Evolutionary conservation across 225 moss, liverwort and hornwort species (phyloP).

Genomic region (Marchantia polymorpha): DNA sequence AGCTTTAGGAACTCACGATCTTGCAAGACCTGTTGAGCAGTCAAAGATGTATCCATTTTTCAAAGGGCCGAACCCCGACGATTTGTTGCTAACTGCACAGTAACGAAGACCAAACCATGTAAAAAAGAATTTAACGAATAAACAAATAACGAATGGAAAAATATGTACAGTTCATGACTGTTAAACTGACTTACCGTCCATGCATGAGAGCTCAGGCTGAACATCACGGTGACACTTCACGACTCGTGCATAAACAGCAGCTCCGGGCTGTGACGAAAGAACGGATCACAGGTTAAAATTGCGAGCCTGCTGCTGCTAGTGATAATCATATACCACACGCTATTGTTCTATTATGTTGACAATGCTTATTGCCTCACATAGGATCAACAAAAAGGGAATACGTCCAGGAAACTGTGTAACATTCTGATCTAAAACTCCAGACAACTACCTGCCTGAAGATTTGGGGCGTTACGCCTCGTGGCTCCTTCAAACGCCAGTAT

Average conservation of each 20-base stretch:
- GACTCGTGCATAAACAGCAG: constrained; percentile 84
- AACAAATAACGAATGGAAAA: not conserved
- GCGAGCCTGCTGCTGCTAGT: not conserved
- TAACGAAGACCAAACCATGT: not conserved
- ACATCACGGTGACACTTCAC: constrained; percentile 84
- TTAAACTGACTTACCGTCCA: constrained; percentile 58
- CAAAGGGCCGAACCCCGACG: constrained; percentile 83
- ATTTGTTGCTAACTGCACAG: constrained; percentile 62
- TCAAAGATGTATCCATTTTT: constrained; percentile 87
- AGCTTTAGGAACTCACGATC: constrained; percentile 47
- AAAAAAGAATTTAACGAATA: not conserved
- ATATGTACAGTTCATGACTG: not conserved
- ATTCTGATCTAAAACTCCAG: not conserved
- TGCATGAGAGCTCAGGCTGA: constrained; percentile 81
- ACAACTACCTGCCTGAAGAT: constrained; percentile 79
- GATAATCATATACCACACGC: not conserved
- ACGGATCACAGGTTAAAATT: not conserved
- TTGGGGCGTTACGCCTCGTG: constrained; percentile 86
- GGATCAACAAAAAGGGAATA: not conserved
- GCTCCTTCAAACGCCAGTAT: constrained; percentile 89
- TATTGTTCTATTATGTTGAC: not conserved
- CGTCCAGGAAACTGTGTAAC: not conserved
- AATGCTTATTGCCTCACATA: not conserved
- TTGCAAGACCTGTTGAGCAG: constrained; percentile 82
- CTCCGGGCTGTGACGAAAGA: constrained; percentile 58